Percentiles rank a stretch among this genome's conserved stretches.
Evolutionary conservation across 176 grass and related monocot genomes (phyloP).

Genomic region (Ananas comosus): DNA sequence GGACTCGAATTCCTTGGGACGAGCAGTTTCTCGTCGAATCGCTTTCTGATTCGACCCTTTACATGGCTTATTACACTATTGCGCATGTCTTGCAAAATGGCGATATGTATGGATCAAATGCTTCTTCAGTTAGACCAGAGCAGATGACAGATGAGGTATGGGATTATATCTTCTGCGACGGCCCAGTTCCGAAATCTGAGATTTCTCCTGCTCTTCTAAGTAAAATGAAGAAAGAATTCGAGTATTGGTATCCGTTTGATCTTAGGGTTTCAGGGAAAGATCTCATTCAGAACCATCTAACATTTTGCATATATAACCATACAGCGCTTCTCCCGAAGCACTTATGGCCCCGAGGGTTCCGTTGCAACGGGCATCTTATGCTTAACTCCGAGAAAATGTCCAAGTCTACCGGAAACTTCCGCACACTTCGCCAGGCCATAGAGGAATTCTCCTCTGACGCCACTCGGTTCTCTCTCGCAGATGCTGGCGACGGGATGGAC

Average conservation of each 20-base stretch:
- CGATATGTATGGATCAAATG: constrained; percentile 54
- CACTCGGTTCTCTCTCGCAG: constrained; percentile 76
- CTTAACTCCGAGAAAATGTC: constrained; percentile 92
- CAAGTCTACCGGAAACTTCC: constrained; percentile 76
- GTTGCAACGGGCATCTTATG: constrained; percentile 81
- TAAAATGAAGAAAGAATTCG: constrained; percentile 74
- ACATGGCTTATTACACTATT: constrained; percentile 74
- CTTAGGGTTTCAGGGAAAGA: constrained; percentile 77
- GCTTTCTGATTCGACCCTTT: constrained; percentile 78
- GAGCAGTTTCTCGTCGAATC: constrained; percentile 69
- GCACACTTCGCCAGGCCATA: constrained; percentile 54
- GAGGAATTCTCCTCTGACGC: constrained; percentile 61
- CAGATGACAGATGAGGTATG: constrained; percentile 74
- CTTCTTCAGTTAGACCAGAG: constrained; percentile 35
- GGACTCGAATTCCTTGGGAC: constrained; percentile 74
- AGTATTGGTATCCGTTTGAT: constrained; percentile 88
- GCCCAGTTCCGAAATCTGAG: constrained; percentile 35
- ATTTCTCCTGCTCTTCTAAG: constrained; percentile 38
- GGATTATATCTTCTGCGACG: constrained; percentile 59
- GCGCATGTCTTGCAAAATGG: constrained; percentile 56
- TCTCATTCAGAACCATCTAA: constrained; percentile 75
- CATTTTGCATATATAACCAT: constrained; percentile 80
- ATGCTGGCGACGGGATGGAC: constrained; percentile 85
- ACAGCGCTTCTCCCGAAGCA: constrained; percentile 48
- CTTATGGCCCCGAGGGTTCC: constrained; percentile 70